A percentile compares a stretch with the other conserved stretches of the same genome.
Conservation (phyloP, 306 rosid genomes). For the peach (Prunus persica) region Prunus_persica_NCBIv2 NC_034012.1:8743001-8743500, state of each 20-base stretch:
- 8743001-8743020: slow-evolving; percentile 54
- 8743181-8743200: neutral
- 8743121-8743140: neutral
- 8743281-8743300: neutral
- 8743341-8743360: slow-evolving; percentile 78
- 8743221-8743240: neutral
- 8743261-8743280: neutral
- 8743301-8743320: slow-evolving; percentile 24
- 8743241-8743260: neutral
- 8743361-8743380: slow-evolving; percentile 84
- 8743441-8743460: neutral
- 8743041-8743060: neutral
- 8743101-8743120: neutral
- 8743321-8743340: slow-evolving; percentile 79
- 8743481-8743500: neutral
- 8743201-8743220: neutral
- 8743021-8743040: slow-evolving; percentile 57
- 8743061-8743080: neutral
- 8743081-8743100: neutral
- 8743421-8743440: neutral
- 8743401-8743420: neutral
- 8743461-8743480: neutral
- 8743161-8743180: neutral
- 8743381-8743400: slow-evolving; percentile 14
- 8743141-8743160: slow-evolving; percentile 1